Evolutionary conservation across 352 stramenopile species (phyloP).

Genomic region (Globisporangium nodosum): DNA sequence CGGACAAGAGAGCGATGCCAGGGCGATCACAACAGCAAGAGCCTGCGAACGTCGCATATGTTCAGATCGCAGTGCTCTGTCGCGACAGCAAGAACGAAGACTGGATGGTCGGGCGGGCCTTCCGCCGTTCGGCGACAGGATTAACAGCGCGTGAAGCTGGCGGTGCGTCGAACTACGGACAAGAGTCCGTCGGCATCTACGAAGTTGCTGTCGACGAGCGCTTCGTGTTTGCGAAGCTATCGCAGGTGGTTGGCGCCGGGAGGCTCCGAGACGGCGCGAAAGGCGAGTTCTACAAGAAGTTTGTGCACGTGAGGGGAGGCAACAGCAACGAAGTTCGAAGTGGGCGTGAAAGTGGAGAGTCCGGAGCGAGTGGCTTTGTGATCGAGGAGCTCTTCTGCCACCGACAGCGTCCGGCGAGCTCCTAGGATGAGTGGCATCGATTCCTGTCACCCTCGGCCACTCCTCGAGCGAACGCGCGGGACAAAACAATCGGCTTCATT

Average conservation of each 20-base stretch:
- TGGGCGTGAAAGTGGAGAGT: background rate
- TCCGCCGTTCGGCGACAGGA: constrained; percentile 10
- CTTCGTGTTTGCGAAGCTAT: constrained; percentile 8
- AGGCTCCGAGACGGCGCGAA: background rate
- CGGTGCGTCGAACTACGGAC: background rate
- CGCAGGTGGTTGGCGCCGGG: constrained; percentile 6
- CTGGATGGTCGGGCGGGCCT: constrained; percentile 14
- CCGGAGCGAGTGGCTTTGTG: background rate
- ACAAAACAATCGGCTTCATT: constrained; percentile 1
- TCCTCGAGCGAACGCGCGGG: too few relatives aligned
- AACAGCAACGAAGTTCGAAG: background rate
- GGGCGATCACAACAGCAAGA: background rate
- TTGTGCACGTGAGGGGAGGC: too few relatives aligned
- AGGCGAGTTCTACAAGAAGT: constrained; percentile 6
- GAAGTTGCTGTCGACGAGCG: constrained; percentile 9
- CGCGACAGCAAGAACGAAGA: constrained; percentile 12
- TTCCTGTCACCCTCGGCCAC: too few relatives aligned
- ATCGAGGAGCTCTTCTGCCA: background rate
- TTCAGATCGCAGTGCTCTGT: constrained; percentile 9
- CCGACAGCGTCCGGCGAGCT: too few relatives aligned
- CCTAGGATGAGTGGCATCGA: too few relatives aligned
- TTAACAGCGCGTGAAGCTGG: constrained; percentile 1
- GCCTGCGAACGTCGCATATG: constrained; percentile 6
- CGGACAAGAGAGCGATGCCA: background rate
- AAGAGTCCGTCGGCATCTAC: constrained; percentile 2